Evolutionary conservation across 169 alveolate genomes (phyloP), one percentile per base, ranked within the genome.

Genomic region (Plasmodium inui): DNA sequence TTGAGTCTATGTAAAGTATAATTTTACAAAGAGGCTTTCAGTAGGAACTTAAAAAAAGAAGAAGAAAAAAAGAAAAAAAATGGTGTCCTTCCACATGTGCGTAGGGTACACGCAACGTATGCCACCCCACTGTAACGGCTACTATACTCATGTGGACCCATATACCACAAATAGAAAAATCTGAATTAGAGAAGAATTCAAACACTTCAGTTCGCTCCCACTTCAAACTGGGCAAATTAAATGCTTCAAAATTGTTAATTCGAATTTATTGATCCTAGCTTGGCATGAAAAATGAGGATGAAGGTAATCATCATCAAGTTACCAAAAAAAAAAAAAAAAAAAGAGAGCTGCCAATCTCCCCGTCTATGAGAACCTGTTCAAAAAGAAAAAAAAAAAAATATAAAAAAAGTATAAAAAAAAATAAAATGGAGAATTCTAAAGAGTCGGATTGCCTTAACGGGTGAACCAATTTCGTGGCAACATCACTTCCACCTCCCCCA

Each of bases 291-390:
- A 39, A 74, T 32, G 22, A 17, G 61, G 26, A 39, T 32, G 22
- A 39, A 32, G 14, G 4, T 28, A 32, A 14, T 39, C 9, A n/a
- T 14, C 46, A 74, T 39, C 32, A 39, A 14, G 22, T 50, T 74
- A 7, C n/a, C 34, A 74, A 39, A n/a, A 17, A 74, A 19, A 74
- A 32, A 30, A 73, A 30, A 32, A n/a, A 17, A 6, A 32, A 14
- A 2, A 80, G 34, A 50, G 8, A 19, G 70, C 61, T 44, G 50
- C 70, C 12, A 26, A 34, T 44, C 17, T 81, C 34, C 37, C 70
- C n/a, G 53, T 50, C 84, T 81, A 81, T 81, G 88, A 81, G 46
- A 81, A 81, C 88, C 88, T 81, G 73, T 17, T 50, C 41, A n/a
- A 50, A 81, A 81, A 81, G 50, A 50, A 81, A 50, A 3, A 3